Evolutionary conservation across 129 eudicot genomes (phyloP).

Genomic region (Apium graveolens): DNA sequence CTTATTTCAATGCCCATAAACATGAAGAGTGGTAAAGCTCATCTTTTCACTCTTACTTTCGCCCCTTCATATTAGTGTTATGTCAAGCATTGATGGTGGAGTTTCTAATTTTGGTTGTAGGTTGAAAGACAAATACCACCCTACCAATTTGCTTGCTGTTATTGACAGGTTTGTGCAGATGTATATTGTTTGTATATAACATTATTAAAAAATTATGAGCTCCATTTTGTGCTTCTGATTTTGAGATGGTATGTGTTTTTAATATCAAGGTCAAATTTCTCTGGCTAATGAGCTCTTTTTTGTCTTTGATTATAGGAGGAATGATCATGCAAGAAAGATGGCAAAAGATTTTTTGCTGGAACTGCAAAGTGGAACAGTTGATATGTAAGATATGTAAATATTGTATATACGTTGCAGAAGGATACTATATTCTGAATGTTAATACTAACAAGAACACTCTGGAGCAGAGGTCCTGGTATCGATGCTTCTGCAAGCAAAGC

Average conservation of each 20-base stretch:
- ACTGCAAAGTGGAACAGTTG: constrained; percentile 74
- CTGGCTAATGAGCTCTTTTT: neutral
- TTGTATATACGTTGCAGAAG: neutral
- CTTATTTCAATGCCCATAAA: constrained; percentile 91
- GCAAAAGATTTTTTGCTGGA: constrained; percentile 88
- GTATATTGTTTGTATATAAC: neutral
- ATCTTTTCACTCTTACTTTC: neutral
- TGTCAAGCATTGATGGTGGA: constrained; percentile 4
- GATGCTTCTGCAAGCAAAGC: constrained; percentile 47
- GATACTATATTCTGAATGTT: neutral
- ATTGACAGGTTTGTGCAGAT: constrained; percentile 38
- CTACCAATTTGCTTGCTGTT: constrained; percentile 77
- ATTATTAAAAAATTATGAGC: neutral
- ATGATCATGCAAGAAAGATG: constrained; percentile 64
- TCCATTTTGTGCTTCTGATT: neutral
- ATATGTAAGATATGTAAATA: constrained; percentile 50
- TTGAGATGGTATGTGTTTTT: neutral
- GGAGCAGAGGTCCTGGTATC: constrained; percentile 76
- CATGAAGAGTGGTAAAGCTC: constrained; percentile 79
- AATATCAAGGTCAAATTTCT: neutral
- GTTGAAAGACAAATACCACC: constrained; percentile 96
- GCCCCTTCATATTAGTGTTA: neutral
- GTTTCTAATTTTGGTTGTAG: constrained; percentile 40
- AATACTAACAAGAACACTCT: constrained; percentile 19
- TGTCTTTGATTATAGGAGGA: constrained; percentile 49